Evolutionary conservation across 441 rosid species (phyloP).

Genomic region (Kokia cookei): DNA sequence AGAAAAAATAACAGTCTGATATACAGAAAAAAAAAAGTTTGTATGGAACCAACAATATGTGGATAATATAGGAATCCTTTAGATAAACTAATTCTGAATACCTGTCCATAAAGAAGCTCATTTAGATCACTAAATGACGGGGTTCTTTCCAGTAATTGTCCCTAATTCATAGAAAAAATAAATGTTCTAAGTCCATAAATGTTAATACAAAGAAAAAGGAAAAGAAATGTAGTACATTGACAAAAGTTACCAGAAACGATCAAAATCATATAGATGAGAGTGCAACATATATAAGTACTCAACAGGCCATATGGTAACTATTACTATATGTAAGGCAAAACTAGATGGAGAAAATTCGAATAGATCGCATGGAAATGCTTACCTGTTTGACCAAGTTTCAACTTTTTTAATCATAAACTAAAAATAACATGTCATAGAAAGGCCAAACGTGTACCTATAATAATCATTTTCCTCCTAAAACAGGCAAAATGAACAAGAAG

Average conservation of each 20-base stretch:
- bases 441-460: not conserved
- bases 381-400: not conserved
- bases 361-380: not conserved
- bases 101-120: constrained; percentile 97
- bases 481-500: not conserved
- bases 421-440: not conserved
- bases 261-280: not conserved
- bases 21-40: not conserved
- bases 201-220: not conserved
- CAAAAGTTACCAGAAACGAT: not conserved
- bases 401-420: not conserved
- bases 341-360: not conserved
- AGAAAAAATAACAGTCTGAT: not conserved
- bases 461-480: not conserved
- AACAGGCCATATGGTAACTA: not conserved
- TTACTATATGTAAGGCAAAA: not conserved
- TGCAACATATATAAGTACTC: not conserved
- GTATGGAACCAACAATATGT: not conserved
- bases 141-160: constrained; percentile 76
- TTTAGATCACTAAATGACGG: constrained; percentile 95
- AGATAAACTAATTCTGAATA: constrained; percentile 17
- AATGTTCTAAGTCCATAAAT: not conserved
- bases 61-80: not conserved
- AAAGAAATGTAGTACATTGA: constrained; percentile 3
- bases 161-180: constrained; percentile 33